A percentile compares a stretch with the other conserved stretches of the same genome.
phyloP scores from a whole-genome alignment of 495 filamentous ascomycete genomes.

The Beverwykella pulmonaria region DNA sequence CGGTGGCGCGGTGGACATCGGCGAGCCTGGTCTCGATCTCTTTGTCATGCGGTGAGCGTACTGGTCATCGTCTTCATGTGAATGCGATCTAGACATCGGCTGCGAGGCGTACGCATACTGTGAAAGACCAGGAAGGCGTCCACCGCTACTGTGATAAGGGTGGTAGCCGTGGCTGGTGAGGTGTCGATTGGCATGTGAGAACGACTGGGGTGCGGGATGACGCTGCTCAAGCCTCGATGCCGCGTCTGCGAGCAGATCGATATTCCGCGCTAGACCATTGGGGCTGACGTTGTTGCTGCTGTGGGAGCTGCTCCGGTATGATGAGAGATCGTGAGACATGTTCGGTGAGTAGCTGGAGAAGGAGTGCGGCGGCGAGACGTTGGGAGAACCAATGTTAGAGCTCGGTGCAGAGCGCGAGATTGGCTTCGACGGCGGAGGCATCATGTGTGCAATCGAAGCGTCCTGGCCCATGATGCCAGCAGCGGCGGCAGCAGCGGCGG shows the following conservation, averaged over 20 bases:
- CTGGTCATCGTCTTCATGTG: constrained; percentile 78
- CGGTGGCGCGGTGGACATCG: constrained; percentile 90
- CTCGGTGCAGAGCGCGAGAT: constrained; percentile 84
- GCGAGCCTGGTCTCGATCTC: constrained; percentile 87
- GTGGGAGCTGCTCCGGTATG: constrained; percentile 55
- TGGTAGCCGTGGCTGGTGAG: constrained; percentile 36
- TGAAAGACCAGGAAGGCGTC: constrained; percentile 70
- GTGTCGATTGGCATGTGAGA: constrained; percentile 55
- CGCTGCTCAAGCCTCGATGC: constrained; percentile 80
- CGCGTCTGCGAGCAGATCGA: constrained; percentile 87
- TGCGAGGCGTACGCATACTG: constrained; percentile 73
- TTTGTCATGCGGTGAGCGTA: constrained; percentile 77
- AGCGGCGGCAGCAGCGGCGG: constrained; percentile 55
- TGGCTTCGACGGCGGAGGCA: constrained; percentile 75
- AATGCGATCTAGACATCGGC: constrained; percentile 88
- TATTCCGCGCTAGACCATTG: constrained; percentile 62
- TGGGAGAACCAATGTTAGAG: constrained; percentile 86
- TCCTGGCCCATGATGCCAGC: constrained; percentile 54
- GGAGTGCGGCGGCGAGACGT: constrained; percentile 92
- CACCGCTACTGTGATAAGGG: constrained; percentile 35
- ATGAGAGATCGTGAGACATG: constrained; percentile 63
- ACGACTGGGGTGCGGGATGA: constrained; percentile 42
- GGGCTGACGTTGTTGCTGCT: constrained; percentile 49
- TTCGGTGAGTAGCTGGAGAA: constrained; percentile 75
- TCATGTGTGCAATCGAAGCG: constrained; percentile 63